Evolutionary conservation across 2,329 filamentous ascomycete genomes (phyloP).

Genomic region (Penicillium aurantiogriseum): DNA sequence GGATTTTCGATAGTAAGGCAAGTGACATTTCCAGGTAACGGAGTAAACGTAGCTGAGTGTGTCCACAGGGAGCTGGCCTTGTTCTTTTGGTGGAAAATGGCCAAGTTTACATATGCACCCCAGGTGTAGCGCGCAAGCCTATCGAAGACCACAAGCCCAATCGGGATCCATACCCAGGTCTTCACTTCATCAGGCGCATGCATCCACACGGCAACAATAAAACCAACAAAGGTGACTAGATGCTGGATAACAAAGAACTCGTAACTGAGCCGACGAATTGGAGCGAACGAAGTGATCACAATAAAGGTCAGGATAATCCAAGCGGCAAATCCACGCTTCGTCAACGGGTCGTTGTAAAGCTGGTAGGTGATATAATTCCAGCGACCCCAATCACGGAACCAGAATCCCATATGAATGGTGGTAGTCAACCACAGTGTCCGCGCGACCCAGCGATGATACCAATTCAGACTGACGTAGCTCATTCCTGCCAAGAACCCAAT

Average conservation of each 20-base stretch:
- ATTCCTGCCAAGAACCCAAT: constrained; percentile 49
- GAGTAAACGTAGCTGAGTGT: constrained; percentile 47
- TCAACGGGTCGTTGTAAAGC: constrained; percentile 49
- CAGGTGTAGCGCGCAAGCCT: constrained; percentile 39
- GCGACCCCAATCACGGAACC: constrained; percentile 52
- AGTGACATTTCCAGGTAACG: constrained; percentile 56
- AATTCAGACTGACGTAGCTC: constrained; percentile 53
- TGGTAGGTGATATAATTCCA: constrained; percentile 52
- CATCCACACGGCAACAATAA: constrained; percentile 49
- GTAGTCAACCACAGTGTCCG: constrained; percentile 53
- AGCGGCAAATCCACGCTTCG: constrained; percentile 53
- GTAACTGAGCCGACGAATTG: constrained; percentile 51
- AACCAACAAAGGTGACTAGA: constrained; percentile 51
- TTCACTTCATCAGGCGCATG: constrained; percentile 48
- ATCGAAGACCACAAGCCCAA: constrained; percentile 49
- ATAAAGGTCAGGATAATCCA: constrained; percentile 54
- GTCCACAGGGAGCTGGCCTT: constrained; percentile 32
- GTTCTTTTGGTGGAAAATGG: constrained; percentile 38
- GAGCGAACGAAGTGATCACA: constrained; percentile 50
- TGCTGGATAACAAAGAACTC: constrained; percentile 57
- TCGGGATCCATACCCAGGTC: constrained; percentile 48
- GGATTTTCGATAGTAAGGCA: constrained; percentile 57
- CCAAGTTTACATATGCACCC: constrained; percentile 43
- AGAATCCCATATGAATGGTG: constrained; percentile 56
- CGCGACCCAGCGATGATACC: constrained; percentile 54